These are phyloP conservation scores for Kazachstania africana DNA, from an alignment of 805 yeast species.

Conservation along the genomic window DNA sequence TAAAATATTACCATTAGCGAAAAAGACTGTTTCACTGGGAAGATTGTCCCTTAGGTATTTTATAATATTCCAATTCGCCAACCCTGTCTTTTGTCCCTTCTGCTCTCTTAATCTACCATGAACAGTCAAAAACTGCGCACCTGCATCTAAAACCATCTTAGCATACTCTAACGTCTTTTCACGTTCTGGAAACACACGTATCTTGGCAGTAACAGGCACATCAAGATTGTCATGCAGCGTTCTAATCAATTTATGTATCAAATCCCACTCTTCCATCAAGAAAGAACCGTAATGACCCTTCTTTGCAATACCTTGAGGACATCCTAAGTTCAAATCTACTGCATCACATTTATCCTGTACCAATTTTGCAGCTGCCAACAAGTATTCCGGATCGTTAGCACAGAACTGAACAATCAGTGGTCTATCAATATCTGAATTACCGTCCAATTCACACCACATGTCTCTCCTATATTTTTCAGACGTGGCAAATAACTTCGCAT, in stretches of 20 bases:
- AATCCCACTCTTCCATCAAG: constrained; percentile 93
- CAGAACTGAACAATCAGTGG: constrained; percentile 93
- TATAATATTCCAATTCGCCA: constrained; percentile 85
- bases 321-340: constrained; percentile 88
- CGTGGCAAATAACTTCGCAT: constrained; percentile 80
- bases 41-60: constrained; percentile 66
- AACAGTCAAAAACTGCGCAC: constrained; percentile 89
- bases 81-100: constrained; percentile 94
- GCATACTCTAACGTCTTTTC: constrained; percentile 81
- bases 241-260: constrained; percentile 59
- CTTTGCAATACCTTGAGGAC: constrained; percentile 95
- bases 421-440: constrained; percentile 54
- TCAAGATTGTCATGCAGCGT: constrained; percentile 63
- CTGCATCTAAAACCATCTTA: constrained; percentile 76
- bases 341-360: constrained; percentile 88
- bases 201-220: constrained; percentile 91
- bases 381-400: constrained; percentile 84
- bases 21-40: constrained; percentile 70
- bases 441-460: constrained; percentile 67
- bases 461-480: constrained; percentile 68
- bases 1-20: constrained; percentile 90
- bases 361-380: constrained; percentile 67
- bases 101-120: constrained; percentile 95
- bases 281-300: constrained; percentile 95
- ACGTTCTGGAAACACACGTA: constrained; percentile 76